Conservation (phyloP, 2,329 filamentous ascomycete species). For the Botrytis byssoidea region DNA sequence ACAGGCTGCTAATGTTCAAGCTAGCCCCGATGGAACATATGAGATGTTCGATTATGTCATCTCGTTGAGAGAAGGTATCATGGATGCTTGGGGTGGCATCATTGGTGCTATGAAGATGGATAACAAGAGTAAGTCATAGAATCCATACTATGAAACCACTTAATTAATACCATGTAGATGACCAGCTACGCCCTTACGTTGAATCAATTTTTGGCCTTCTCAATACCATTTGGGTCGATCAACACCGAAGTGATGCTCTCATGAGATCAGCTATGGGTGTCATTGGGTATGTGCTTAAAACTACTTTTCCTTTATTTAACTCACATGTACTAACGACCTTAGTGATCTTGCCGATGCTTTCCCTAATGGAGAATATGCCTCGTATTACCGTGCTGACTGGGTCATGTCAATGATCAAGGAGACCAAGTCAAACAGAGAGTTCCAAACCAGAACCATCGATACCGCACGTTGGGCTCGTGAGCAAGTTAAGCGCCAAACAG, state of each 20-base stretch:
- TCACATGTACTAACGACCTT: constrained; percentile 24
- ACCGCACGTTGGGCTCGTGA: constrained; percentile 97
- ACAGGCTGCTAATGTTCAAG: constrained; percentile 82
- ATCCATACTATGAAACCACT: neutral
- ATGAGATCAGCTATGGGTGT: constrained; percentile 96
- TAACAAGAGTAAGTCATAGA: constrained; percentile 62
- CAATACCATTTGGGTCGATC: constrained; percentile 74
- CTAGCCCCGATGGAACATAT: constrained; percentile 76
- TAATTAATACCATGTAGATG: constrained; percentile 51
- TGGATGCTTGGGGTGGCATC: constrained; percentile 98
- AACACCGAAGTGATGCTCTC: constrained; percentile 85
- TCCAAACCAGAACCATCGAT: constrained; percentile 78
- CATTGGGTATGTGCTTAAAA: constrained; percentile 68
- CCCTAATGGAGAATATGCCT: constrained; percentile 80
- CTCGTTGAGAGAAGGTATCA: constrained; percentile 92
- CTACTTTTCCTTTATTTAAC: neutral
- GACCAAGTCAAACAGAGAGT: constrained; percentile 85
- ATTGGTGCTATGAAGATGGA: constrained; percentile 89
- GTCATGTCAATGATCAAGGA: constrained; percentile 87
- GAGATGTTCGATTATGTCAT: constrained; percentile 98
- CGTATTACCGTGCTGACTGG: constrained; percentile 89
- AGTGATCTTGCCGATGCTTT: constrained; percentile 94
- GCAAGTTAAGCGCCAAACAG: constrained; percentile 89
- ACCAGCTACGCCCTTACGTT: constrained; percentile 73
- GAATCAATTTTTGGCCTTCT: constrained; percentile 85